Base-by-base conservation (phyloP, 768 basidiomycete genomes). In the Steccherinum ochraceum region DNA sequence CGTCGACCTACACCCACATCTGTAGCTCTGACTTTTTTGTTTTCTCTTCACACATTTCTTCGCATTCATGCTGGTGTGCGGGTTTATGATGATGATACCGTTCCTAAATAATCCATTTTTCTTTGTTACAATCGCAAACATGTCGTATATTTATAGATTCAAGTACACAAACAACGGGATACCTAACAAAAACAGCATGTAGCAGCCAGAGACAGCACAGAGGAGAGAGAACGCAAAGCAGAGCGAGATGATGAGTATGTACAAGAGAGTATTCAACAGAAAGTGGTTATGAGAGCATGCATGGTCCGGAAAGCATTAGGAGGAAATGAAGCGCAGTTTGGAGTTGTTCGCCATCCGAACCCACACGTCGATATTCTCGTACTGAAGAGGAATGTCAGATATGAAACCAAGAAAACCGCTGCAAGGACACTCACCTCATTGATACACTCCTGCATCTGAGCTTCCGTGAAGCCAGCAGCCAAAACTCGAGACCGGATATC, bases 381-480 rank as follows among this genome's bases (percentile, higher is more conserved):
- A 97, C 94, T 97, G 61, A 42, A 43, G 35, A 18, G 3, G 18
- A 3, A 54, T 12, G 56, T 24, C 13, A 35, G 52, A 49, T n/a
- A n/a, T n/a, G n/a, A n/a, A 60, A 53, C 49, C 45, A 61, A 10
- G 21, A 42, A 39, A 39, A 11, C 35, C 35, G 11, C n/a, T 23
- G 10, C 12, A 54, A 19, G 20, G 12, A 52, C 23, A 63, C 83
- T 65, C 61, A 93, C 93, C 74, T 87, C 76, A 16, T 74, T 60
- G 46, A 97, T 86, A 0, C 91, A 89, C 54, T 90, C 84, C 74
- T 86, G 89, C 12, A 99, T 76, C 67, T 93, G 88, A 1, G 78
- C 82, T 64, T 99, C 95, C 12, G 92, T 97, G 69, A 86, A 96
- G 16, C 94, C 94, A 57, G 82, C 83, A 43, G 82, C 84, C 51